Evolutionary conservation across 495 filamentous ascomycete genomes (phyloP).

Genomic region (Podospora pseudoanserina): DNA sequence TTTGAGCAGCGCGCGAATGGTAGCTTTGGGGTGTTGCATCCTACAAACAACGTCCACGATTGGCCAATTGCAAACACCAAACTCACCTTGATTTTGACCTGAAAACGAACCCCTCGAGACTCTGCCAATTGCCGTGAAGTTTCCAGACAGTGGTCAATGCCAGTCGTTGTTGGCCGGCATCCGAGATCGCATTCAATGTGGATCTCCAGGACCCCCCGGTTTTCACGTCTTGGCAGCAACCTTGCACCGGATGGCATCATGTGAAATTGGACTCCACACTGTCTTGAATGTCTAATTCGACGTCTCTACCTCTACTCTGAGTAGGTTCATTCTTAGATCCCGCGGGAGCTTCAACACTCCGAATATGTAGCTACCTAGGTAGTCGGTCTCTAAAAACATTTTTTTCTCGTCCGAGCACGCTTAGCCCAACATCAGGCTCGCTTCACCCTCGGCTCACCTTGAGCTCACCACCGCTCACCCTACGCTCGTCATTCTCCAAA

Average conservation of each 20-base stretch:
- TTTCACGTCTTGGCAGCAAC: background rate
- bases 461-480: slow-evolving; percentile 1
- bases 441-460: slow-evolving; percentile 16
- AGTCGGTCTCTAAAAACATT: background rate
- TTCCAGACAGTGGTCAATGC: background rate
- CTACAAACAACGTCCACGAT: background rate
- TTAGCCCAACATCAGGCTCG: slow-evolving; percentile 17
- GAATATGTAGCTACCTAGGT: too few species aligned
- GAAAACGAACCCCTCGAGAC: background rate
- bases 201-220: background rate
- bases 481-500: too few species aligned
- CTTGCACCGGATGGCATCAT: background rate
- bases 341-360: too few species aligned
- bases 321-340: too few species aligned
- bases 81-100: background rate
- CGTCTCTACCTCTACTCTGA: background rate
- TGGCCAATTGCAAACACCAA: background rate
- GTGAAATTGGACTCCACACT: background rate
- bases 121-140: background rate
- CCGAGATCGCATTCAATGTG: background rate
- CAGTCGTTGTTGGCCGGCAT: background rate
- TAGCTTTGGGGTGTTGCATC: background rate
- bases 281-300: background rate
- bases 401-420: slow-evolving; percentile 7
- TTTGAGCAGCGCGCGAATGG: background rate